Conservation (phyloP, 331 rosid genomes). For the Spiraea crenata region DNA sequence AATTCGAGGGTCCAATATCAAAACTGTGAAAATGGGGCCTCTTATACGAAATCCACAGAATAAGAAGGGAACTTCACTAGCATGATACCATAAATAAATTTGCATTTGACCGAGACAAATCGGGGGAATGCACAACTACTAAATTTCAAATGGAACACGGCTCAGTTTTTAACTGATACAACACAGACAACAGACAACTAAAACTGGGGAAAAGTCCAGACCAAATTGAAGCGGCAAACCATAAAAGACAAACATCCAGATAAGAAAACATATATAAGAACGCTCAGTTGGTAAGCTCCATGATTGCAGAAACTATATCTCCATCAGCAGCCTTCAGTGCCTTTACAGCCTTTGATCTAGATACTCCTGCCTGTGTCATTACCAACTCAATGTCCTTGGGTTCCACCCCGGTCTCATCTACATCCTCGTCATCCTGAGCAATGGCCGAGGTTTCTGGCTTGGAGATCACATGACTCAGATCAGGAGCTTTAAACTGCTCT, state of each 20-base stretch:
- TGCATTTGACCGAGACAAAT: neutral
- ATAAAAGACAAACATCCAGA: neutral
- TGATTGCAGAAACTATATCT: conserved; percentile 54
- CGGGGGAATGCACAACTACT: neutral
- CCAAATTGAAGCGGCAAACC: neutral
- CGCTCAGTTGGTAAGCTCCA: conserved; percentile 54
- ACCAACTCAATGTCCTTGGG: conserved; percentile 55
- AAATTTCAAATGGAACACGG: neutral
- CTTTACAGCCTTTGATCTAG: conserved; percentile 49
- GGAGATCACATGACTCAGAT: conserved; percentile 49
- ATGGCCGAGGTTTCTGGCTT: conserved; percentile 58
- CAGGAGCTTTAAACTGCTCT: conserved; percentile 90
- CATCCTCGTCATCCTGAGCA: conserved; percentile 57
- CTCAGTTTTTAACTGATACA: conserved; percentile 1
- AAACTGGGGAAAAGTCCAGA: conserved; percentile 6
- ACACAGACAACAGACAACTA: neutral
- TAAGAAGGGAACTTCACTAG: no score
- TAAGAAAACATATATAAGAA: neutral
- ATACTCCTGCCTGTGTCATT: conserved; percentile 58
- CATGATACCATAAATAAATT: no score
- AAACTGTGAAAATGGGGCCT: no score
- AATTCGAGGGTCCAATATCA: no score
- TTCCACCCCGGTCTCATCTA: conserved; percentile 48
- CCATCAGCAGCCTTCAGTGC: conserved; percentile 49
- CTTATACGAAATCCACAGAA: no score